Conservation (phyloP, 768 basidiomycete species). For the Crepidotus variabilis region DNA sequence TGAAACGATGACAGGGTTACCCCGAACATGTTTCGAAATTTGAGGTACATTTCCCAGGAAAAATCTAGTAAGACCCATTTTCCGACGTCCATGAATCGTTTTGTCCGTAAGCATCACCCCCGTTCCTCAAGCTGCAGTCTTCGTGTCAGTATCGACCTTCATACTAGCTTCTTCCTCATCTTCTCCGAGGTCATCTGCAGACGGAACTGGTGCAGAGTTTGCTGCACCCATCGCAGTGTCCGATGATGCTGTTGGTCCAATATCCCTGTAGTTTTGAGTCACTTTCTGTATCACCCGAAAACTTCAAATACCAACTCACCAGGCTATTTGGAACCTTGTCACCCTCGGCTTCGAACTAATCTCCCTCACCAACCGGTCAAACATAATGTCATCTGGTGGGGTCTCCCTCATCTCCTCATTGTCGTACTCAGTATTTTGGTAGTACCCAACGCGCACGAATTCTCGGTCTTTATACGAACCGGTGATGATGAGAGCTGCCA, state of each 20-base stretch:
- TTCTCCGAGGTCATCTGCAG: constrained; percentile 23
- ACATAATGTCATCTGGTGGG: constrained; percentile 64
- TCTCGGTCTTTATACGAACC: constrained; percentile 96
- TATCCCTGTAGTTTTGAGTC: constrained; percentile 47
- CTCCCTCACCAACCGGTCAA: constrained; percentile 80
- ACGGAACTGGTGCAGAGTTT: constrained; percentile 24
- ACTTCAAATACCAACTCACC: constrained; percentile 39
- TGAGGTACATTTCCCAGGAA: background rate
- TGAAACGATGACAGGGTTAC: background rate
- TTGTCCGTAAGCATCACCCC: background rate
- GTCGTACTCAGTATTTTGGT: constrained; percentile 98
- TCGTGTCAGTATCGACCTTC: background rate
- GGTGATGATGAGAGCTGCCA: constrained; percentile 95
- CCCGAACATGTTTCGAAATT: background rate
- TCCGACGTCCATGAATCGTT: too few species aligned
- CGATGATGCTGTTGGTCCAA: constrained; percentile 38
- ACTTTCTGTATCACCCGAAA: background rate
- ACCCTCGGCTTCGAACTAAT: constrained; percentile 91
- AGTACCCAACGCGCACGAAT: constrained; percentile 99
- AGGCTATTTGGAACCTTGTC: constrained; percentile 88
- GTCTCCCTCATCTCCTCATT: constrained; percentile 85
- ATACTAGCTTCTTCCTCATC: constrained; percentile 12
- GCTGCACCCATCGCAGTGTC: constrained; percentile 22
- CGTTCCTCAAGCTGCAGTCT: background rate
- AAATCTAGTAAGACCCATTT: too few species aligned